Evolutionary conservation across 371 early-diverging fungal species (phyloP).

Genomic region (Rhizopus sp.): DNA sequence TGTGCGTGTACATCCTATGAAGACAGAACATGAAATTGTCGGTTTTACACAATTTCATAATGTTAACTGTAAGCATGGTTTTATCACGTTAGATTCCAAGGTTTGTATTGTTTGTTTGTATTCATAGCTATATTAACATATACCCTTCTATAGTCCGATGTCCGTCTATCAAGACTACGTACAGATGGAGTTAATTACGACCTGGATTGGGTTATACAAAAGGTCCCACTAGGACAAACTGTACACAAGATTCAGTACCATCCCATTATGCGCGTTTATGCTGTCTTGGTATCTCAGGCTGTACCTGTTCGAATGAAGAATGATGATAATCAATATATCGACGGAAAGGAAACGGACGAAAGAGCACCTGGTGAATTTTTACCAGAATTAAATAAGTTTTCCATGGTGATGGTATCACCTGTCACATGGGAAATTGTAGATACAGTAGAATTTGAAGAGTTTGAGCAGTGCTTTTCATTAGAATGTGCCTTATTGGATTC

Average conservation of each 20-base stretch:
- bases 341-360: conserved; percentile 34
- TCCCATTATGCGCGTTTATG: conserved; percentile 78
- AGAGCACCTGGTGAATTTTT: conserved; percentile 54
- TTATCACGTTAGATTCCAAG: conserved; percentile 65
- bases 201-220: conserved; percentile 84
- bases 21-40: conserved; percentile 61
- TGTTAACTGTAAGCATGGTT: conserved; percentile 79
- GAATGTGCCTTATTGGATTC: conserved; percentile 84
- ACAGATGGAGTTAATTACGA: conserved; percentile 75
- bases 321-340: conserved; percentile 66
- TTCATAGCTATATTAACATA: conserved; percentile 2
- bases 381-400: conserved; percentile 68
- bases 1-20: conserved; percentile 83
- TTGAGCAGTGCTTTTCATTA: conserved; percentile 86
- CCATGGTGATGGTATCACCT: conserved; percentile 88
- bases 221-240: conserved; percentile 73
- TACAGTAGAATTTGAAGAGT: conserved; percentile 72
- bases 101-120: conserved; percentile 25
- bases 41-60: conserved; percentile 86
- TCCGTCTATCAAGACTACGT: conserved; percentile 77
- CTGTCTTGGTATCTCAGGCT: conserved; percentile 69
- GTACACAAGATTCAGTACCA: conserved; percentile 84
- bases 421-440: conserved; percentile 96
- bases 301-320: conserved; percentile 67
- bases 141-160: conserved; percentile 46